Evolutionary conservation across 2,329 filamentous ascomycete species (phyloP), one percentile per base, ranked within the genome.

Genomic region (Diaporthe velutina): DNA sequence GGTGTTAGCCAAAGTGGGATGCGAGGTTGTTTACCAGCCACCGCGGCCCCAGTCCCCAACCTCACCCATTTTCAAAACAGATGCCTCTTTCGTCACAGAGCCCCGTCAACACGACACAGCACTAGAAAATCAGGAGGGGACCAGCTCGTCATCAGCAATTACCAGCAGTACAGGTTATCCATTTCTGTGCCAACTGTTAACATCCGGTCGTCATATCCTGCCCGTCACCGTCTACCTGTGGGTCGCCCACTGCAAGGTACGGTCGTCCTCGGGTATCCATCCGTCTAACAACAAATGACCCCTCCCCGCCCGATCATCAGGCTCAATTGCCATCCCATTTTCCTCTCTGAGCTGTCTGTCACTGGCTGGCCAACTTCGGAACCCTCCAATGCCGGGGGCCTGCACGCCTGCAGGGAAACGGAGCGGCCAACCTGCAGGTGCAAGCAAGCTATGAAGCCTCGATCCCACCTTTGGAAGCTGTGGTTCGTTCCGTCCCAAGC

Each of bases 11-110:
- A 60, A 64, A 64, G 70, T 42, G 70, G 55, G 70, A 70, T 70
- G 67, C 52, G 52, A 58, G 52, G 28, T 60, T 50, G 40, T 64
- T 72, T 72, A 72, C 70, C 70, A 72, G 70, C 70, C 70, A 72
- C 70, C 48, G 42, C 70, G 70, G 57, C 70, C 35, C 70, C 57
- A 64, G 57, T 54, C 22, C 70, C 70, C 70, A 72, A 72, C 70
- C 70, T 72, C 70, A 55, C 70, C 60, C 35, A 64, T 72, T 72
- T 72, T 30, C 57, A 30, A 58, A 57, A 70, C 67, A 57, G 35
- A 71, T 60, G 57, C 57, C 70, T 64, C 57, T 72, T 72, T 72
- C 70, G 70, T 64, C 57, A 72, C 70, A 45, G 45, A 12, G 57
- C 42, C 70, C 45, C 54, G 30, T 52, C 50, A 30, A 48, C 35